Base-by-base conservation (phyloP, 176 grass and related monocot genomes). In the Cymbopogon citratus region DNA sequence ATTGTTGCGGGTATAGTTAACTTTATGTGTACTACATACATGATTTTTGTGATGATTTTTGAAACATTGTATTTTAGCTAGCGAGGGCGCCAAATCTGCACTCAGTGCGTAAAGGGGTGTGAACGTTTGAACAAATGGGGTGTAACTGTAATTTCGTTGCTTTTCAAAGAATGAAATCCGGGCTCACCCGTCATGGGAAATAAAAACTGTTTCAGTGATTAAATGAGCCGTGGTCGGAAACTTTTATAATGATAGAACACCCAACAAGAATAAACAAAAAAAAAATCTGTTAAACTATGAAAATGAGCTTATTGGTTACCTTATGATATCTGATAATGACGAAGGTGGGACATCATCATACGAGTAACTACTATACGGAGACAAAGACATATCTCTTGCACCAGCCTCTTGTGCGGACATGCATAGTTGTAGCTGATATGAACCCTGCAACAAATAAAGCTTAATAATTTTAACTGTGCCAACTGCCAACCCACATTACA, bases 331-430 rank as follows among this genome's bases (percentile, higher is more conserved):
- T 63, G 90, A 72, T 86, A 95, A 90, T 63, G 91, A 95, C 59
- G 96, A 95, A 71, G 96, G 74, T 41, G 90, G 88, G 77, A 93
- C 85, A 88, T 91, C 84, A 82, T 84, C 84, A 82, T 95, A 98
- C 26, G 82, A 95, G 74, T 93, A 98, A 80, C 69, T 79, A 86
- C 87, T 88, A 81, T 99, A 99, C 66, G 91, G 92, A 80, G 92
- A 93, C 60, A 81, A 57, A 15, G 82, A 93, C 72, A 86, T 83
- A 28, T 88, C 87, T 75, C 48, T 91, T 80, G 96, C 92, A 71
- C 92, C 92, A 83, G 69, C 91, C 84, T 93, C 91, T 88, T 95
- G 91, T 62, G 89, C 91, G 48, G 73, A 90, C 84, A 99, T 89
- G 74, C 74, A 87, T 71, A 99, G 87, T 93, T 95, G 92, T 57